Evolutionary conservation across 164 flowering plant genomes (phyloP), one percentile per base, ranked within the genome.

Genomic region (Dillenia suffruticosa): DNA sequence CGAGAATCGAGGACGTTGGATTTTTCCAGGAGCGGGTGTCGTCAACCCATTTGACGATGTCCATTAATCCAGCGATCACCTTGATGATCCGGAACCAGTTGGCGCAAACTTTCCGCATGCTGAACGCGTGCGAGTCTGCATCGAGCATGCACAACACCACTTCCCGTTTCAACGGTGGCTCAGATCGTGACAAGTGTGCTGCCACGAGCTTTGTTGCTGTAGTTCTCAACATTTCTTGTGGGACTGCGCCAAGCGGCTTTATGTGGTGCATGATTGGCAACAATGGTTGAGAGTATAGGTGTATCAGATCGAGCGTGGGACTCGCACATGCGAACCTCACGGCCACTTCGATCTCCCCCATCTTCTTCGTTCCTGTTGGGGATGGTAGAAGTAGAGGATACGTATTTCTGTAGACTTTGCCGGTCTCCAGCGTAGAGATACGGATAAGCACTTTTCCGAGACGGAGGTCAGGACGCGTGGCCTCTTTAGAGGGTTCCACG

Each of bases 361-460:
- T 87, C 58, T 84, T 82, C 61, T 76, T 81, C 65, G 81, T 56
- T 0, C 96, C 98, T 1, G 69, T 55, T 2, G 65, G 79, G 2
- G 76, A 59, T 49, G 90, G 44, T 26, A 82, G 26, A 1, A 83
- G 65, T 57, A 94, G 59, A 1, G 93, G 95, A 57, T 86, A 89
- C 60, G 75, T 59, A 65, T 78, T 85, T 54, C 68, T 74, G 46
- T 88, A 88, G 73, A 81, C 92, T 50, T 52, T 76, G n/a, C 83
- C 82, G 0, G 81, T 79, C 47, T 81, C 71, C 54, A 94, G 56
- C 1, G 95, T 86, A 5, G 96, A 91, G 12, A 94, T 76, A 19
- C 99, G 96, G 56, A 94, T 72, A 6, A 96, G 78, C 9, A 91
- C 81, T 44, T 89, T 94, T 0, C 98, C 98, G 1, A 90, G 81